Percentiles rank a stretch among this genome's conserved stretches.
Evolutionary conservation across 768 basidiomycete species (phyloP).

Genomic region (Leccinum uliginosum): DNA sequence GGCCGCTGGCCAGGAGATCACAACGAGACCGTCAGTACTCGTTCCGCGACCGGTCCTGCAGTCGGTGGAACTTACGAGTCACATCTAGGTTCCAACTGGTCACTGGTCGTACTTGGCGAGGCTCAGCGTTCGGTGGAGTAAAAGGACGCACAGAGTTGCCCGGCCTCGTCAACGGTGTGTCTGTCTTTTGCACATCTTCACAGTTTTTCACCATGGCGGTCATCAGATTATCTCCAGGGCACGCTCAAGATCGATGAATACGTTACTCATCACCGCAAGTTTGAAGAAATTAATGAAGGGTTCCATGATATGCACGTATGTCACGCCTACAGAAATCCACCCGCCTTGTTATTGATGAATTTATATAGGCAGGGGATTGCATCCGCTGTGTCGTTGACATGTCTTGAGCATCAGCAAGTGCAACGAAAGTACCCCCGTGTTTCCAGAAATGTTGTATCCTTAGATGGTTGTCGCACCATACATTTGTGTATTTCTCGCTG

Average conservation of each 20-base stretch:
- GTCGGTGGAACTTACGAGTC: slow-evolving; percentile 5
- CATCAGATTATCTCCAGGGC: slow-evolving; percentile 72
- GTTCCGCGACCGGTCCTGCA: neutral
- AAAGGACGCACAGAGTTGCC: slow-evolving; percentile 97
- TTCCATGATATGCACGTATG: slow-evolving; percentile 97
- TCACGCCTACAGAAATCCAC: slow-evolving; percentile 11
- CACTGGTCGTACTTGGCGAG: slow-evolving; percentile 92
- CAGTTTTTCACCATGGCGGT: neutral
- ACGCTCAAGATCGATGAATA: slow-evolving; percentile 93
- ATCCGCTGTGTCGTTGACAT: slow-evolving; percentile 96
- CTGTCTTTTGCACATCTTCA: neutral
- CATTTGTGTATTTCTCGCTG: neutral
- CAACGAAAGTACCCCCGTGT: neutral
- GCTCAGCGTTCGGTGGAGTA: slow-evolving; percentile 94
- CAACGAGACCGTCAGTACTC: slow-evolving; percentile 71
- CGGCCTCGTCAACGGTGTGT: slow-evolving; percentile 81
- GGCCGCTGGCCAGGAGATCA: slow-evolving; percentile 92
- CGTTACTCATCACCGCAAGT: slow-evolving; percentile 78
- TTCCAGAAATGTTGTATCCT: slow-evolving; percentile 4
- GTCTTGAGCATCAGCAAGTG: slow-evolving; percentile 37
- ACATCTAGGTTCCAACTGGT: slow-evolving; percentile 54
- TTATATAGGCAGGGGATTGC: slow-evolving; percentile 62
- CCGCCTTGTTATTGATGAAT: slow-evolving; percentile 2
- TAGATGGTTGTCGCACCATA: neutral
- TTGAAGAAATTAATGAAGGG: slow-evolving; percentile 77